Evolutionary conservation across 441 rosid genomes (phyloP).

Genomic region (Adansonia gregorii): DNA sequence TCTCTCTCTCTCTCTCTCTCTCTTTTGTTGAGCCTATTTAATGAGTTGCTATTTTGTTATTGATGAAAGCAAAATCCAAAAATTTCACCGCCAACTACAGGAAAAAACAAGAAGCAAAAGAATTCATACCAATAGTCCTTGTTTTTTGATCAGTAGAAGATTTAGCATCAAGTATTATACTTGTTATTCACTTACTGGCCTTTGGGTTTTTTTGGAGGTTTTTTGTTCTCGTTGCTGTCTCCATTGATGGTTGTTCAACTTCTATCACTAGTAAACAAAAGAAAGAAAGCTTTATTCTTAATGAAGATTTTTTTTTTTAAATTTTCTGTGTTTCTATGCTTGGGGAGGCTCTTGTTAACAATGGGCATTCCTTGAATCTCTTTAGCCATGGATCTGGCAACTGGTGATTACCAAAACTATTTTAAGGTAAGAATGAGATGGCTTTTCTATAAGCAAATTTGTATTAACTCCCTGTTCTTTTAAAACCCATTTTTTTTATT

Average conservation of each 20-base stretch:
- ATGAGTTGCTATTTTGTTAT: no score
- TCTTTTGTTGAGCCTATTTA: no score
- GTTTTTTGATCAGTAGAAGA: no score
- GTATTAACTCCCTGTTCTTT: neutral
- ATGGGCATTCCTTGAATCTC: constrained; percentile 32
- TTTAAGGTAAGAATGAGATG: constrained; percentile 51
- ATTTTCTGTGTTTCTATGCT: constrained; percentile 22
- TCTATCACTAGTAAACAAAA: constrained; percentile 24
- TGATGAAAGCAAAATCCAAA: no score
- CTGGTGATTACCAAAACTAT: constrained; percentile 46
- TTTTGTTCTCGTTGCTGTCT: constrained; percentile 31
- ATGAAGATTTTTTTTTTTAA: neutral
- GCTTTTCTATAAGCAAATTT: neutral
- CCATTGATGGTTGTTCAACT: constrained; percentile 46
- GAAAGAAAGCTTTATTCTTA: neutral
- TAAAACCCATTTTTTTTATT: neutral
- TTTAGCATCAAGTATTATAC: neutral
- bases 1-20: no score
- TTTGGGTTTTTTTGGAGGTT: constrained; percentile 30
- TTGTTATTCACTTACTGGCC: neutral
- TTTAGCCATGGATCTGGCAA: constrained; percentile 65
- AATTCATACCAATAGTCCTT: neutral
- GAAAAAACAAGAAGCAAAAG: no score
- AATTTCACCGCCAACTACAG: no score
- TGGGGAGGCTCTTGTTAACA: constrained; percentile 27